phyloP scores from a whole-genome alignment of 441 rosid genomes.

The Populus trichocarpa region DNA sequence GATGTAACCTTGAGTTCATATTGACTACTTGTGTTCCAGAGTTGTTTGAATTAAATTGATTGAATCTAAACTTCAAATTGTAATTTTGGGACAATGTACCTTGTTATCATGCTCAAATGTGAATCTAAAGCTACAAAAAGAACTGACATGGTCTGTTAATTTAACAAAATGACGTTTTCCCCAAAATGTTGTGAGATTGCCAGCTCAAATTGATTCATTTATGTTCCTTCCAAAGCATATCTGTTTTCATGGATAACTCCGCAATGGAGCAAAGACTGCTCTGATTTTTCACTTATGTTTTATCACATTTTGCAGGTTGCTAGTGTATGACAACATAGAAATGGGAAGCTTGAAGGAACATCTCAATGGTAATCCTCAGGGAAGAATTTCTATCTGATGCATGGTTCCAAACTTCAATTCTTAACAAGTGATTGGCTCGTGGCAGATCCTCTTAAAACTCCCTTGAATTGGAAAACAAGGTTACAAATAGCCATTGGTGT shows the following conservation, averaged over 20 bases:
- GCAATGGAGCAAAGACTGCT: neutral
- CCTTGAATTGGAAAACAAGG: constrained; percentile 84
- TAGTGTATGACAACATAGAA: constrained; percentile 68
- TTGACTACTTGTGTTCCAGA: neutral
- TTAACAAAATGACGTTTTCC: neutral
- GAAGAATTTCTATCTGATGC: constrained; percentile 2
- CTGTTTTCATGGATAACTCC: neutral
- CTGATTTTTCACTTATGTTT: neutral
- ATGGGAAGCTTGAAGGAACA: constrained; percentile 91
- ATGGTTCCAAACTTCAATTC: constrained; percentile 3
- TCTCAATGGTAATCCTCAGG: constrained; percentile 55
- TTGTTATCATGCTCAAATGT: neutral
- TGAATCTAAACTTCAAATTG: neutral
- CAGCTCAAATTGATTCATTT: too few relatives aligned
- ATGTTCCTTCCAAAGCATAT: neutral
- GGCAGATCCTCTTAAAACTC: constrained; percentile 90
- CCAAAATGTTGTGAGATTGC: neutral
- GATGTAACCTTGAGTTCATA: too few relatives aligned
- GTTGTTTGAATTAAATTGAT: neutral
- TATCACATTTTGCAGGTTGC: constrained; percentile 47
- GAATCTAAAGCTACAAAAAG: neutral
- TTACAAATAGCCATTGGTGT: constrained; percentile 73
- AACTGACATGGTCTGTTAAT: neutral
- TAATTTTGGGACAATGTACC: neutral
- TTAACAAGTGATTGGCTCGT: constrained; percentile 16